Conservation (phyloP, 1,139 yeast species). For the Magnusiomyces sp. region DNA sequence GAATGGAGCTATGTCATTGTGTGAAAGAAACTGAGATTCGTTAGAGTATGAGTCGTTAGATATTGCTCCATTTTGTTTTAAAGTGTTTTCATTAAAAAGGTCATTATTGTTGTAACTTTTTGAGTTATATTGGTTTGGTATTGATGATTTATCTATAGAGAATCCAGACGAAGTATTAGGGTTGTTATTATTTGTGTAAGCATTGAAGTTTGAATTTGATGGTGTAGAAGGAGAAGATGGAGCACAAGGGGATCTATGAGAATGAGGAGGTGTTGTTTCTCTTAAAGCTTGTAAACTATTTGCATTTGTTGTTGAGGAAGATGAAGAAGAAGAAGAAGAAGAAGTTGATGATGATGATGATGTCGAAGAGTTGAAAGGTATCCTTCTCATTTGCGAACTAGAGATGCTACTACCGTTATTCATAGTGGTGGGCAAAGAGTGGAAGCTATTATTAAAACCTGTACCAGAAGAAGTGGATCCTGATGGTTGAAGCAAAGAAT, state of each 20-base stretch:
- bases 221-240: slow-evolving; percentile 15
- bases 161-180: background rate
- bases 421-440: too few species aligned
- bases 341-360: background rate
- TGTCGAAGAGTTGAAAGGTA: background rate
- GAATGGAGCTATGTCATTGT: background rate
- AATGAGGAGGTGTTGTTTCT: slow-evolving; percentile 15
- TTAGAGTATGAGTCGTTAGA: background rate
- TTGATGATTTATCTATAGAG: background rate
- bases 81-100: background rate
- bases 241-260: slow-evolving; percentile 9
- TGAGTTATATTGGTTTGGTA: background rate
- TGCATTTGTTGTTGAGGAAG: background rate
- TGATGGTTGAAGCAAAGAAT: background rate
- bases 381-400: too few species aligned
- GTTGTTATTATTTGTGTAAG: background rate
- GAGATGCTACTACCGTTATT: too few species aligned
- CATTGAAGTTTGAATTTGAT: slow-evolving; percentile 10
- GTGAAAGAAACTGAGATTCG: background rate
- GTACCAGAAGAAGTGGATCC: background rate
- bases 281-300: background rate
- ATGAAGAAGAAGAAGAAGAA: background rate
- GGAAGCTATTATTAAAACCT: too few species aligned
- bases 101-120: too few species aligned
- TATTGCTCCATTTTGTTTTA: background rate